phyloP scores from a whole-genome alignment of 352 stramenopile genomes.

The Pythium graminicola region DNA sequence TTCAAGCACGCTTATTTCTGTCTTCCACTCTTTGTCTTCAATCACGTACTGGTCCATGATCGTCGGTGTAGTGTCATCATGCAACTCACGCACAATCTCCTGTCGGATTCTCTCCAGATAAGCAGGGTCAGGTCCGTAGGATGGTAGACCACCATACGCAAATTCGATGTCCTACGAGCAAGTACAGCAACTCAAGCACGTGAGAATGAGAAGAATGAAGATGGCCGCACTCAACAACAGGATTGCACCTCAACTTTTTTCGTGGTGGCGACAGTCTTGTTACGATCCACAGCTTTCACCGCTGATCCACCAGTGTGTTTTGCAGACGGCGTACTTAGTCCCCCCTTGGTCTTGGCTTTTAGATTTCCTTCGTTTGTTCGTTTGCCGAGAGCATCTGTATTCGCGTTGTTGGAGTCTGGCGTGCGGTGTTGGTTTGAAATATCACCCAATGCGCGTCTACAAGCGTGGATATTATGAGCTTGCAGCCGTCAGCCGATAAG shows the following conservation, averaged over 20 bases:
- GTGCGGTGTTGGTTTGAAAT: slow-evolving; percentile 73
- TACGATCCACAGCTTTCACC: slow-evolving; percentile 14
- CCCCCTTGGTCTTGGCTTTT: slow-evolving; percentile 8
- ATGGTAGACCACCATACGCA: slow-evolving; percentile 60
- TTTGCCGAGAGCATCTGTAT: slow-evolving; percentile 11
- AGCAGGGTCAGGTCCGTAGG: slow-evolving; percentile 22
- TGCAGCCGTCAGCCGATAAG: neutral
- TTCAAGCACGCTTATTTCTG: slow-evolving; percentile 37
- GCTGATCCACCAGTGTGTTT: slow-evolving; percentile 18
- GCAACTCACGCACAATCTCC: slow-evolving; percentile 48
- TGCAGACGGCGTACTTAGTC: slow-evolving; percentile 2
- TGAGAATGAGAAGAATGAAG: no score
- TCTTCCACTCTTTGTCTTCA: slow-evolving; percentile 22
- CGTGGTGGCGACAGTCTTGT: slow-evolving; percentile 3
- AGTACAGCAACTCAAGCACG: no score
- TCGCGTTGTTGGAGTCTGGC: slow-evolving; percentile 13
- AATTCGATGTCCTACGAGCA: slow-evolving; percentile 65
- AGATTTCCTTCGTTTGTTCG: neutral
- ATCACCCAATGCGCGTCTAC: slow-evolving; percentile 57
- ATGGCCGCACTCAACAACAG: neutral
- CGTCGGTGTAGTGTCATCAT: slow-evolving; percentile 36
- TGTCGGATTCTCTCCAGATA: slow-evolving; percentile 44
- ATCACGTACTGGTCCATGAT: slow-evolving; percentile 41
- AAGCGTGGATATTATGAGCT: neutral
- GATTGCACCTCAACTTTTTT: slow-evolving; percentile 40